Evolutionary conservation across 345 rosid genomes (phyloP).

Genomic region (Acer saccharum): DNA sequence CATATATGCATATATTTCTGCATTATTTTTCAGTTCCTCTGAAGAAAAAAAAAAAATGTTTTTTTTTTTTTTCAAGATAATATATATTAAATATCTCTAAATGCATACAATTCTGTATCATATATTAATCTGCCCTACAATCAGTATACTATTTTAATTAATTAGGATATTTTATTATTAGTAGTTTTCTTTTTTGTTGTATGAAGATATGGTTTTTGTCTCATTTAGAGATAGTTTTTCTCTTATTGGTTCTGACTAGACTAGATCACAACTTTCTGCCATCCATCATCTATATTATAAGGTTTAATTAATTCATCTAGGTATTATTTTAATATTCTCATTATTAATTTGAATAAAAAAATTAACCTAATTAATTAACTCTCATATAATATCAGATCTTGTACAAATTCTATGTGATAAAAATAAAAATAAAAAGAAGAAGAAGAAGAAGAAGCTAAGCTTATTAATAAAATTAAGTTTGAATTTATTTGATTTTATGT

Average conservation of each 20-base stretch:
- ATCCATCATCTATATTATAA: neutral
- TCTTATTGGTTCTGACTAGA: constrained; percentile 11
- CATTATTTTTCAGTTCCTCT: neutral
- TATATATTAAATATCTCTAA: neutral
- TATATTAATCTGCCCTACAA: constrained; percentile 1
- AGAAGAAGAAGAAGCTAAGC: neutral
- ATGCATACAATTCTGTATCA: neutral
- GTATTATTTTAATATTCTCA: neutral
- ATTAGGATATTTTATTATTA: constrained; percentile 2
- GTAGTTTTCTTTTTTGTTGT: constrained; percentile 23
- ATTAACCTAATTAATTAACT: neutral
- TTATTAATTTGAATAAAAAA: neutral
- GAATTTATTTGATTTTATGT: neutral
- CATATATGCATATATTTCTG: neutral
- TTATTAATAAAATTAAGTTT: neutral
- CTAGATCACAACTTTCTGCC: constrained; percentile 1
- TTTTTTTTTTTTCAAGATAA: neutral
- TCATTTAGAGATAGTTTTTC: constrained; percentile 21
- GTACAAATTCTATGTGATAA: neutral
- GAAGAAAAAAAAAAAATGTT: neutral
- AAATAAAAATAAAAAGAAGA: too few species aligned
- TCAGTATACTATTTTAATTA: neutral
- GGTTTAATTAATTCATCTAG: constrained; percentile 3
- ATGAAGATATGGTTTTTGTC: constrained; percentile 49
- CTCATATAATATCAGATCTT: neutral